Percentiles rank a stretch among this genome's conserved stretches.
Evolutionary conservation across 164 flowering plant genomes (phyloP).

Genomic region (Aristolochia californica): DNA sequence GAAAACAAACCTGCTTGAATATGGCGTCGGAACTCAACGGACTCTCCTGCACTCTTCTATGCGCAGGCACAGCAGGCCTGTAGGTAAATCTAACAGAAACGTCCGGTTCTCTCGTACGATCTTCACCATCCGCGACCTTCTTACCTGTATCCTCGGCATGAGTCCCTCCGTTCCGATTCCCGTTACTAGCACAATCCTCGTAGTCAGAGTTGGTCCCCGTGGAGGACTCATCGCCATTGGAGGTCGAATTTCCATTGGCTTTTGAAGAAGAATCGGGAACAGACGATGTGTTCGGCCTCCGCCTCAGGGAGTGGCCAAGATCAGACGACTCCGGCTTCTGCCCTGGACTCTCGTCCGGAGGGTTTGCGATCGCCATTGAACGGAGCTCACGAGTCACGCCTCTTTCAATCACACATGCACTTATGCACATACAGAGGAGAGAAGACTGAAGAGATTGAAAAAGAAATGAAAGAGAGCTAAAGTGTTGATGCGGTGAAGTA

Average conservation of each 20-base stretch:
- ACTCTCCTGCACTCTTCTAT: slow-evolving; percentile 61
- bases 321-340: not conserved
- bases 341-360: not conserved
- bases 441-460: too few species aligned
- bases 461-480: too few species aligned
- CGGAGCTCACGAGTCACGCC: not conserved
- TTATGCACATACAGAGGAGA: too few species aligned
- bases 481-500: too few species aligned
- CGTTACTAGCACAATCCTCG: not conserved
- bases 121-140: slow-evolving; percentile 9
- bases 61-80: slow-evolving; percentile 74
- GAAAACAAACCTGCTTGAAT: slow-evolving; percentile 55
- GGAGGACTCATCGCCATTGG: not conserved
- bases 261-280: not conserved
- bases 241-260: not conserved
- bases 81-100: slow-evolving; percentile 23
- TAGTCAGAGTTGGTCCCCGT: not conserved
- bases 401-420: too few species aligned
- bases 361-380: slow-evolving; percentile 16
- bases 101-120: not conserved
- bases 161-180: not conserved
- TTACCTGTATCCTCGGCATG: slow-evolving; percentile 3
- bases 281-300: not conserved
- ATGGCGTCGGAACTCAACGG: slow-evolving; percentile 89
- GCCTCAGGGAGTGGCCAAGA: slow-evolving; percentile 1